Evolutionary conservation across 163 green algal genomes (phyloP).

Genomic region (Smithsoniella earleae): DNA sequence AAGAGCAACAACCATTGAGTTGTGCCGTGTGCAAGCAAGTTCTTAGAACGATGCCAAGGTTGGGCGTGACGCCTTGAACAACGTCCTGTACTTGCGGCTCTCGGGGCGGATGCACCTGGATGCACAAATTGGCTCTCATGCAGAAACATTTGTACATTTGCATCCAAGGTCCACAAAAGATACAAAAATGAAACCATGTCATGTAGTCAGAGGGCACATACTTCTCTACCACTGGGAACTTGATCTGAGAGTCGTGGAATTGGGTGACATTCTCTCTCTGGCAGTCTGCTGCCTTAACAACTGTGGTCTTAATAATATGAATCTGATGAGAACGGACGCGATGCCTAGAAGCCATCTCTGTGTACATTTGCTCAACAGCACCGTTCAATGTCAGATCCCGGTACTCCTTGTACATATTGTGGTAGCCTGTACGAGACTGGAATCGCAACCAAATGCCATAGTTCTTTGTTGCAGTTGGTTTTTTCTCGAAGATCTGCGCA

Average conservation of each 20-base stretch:
- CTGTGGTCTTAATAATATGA: conserved; percentile 84
- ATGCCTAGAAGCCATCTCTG: conserved; percentile 94
- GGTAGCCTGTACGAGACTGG: conserved; percentile 81
- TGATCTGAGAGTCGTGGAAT: conserved; percentile 94
- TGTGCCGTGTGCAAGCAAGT: no score
- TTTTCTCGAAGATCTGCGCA: conserved; percentile 91
- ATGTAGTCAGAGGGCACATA: conserved; percentile 43
- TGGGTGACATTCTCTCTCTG: conserved; percentile 75
- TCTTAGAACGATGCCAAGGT: conserved; percentile 71
- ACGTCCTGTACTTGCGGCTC: conserved; percentile 56
- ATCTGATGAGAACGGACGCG: conserved; percentile 61
- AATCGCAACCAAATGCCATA: conserved; percentile 98
- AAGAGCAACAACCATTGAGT: no score
- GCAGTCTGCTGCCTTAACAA: conserved; percentile 58
- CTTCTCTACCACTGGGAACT: conserved; percentile 81
- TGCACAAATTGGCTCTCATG: conserved; percentile 24
- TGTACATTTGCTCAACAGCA: conserved; percentile 58
- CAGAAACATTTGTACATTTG: background rate
- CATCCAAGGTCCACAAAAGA: background rate
- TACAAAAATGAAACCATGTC: conserved; percentile 8
- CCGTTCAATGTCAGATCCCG: conserved; percentile 95
- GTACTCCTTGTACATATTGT: conserved; percentile 99
- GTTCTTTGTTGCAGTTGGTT: conserved; percentile 96
- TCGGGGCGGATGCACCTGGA: conserved; percentile 35
- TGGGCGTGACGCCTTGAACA: conserved; percentile 81